These are phyloP conservation scores for Trichoderma breve DNA, from an alignment of 2,329 filamentous ascomycete species.

Conservation along the genomic window DNA sequence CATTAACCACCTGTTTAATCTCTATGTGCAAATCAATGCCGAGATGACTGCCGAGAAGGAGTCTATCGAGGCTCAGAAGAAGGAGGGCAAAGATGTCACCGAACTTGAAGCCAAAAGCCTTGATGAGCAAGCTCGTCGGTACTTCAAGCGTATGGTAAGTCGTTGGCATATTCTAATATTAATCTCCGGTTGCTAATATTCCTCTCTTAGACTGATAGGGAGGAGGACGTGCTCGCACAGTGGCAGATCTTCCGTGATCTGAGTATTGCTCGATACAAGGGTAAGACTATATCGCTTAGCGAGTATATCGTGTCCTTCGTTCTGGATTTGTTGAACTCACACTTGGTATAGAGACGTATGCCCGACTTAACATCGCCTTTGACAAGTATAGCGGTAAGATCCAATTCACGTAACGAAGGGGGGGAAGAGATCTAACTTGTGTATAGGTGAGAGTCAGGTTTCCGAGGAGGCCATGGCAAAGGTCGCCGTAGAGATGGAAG, in stretches of 20 bases:
- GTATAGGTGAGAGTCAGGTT: conserved; percentile 73
- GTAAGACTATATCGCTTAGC: conserved; percentile 12
- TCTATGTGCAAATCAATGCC: conserved; percentile 75
- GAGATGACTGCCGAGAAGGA: conserved; percentile 67
- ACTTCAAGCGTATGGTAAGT: conserved; percentile 62
- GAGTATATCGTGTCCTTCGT: neutral
- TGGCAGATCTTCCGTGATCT: conserved; percentile 67
- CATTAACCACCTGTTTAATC: conserved; percentile 77
- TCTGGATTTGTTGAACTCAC: neutral
- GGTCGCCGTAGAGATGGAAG: conserved; percentile 59
- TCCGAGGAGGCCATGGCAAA: conserved; percentile 64
- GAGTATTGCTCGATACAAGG: conserved; percentile 64
- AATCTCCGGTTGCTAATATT: neutral
- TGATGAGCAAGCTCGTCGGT: conserved; percentile 72
- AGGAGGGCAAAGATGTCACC: conserved; percentile 50
- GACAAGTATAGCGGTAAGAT: conserved; percentile 55
- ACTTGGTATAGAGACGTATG: conserved; percentile 53
- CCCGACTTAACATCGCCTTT: conserved; percentile 68
- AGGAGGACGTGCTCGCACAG: conserved; percentile 56
- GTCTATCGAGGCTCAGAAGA: conserved; percentile 56
- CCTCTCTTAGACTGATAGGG: conserved; percentile 53
- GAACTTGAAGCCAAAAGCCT: conserved; percentile 54
- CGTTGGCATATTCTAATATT: neutral
- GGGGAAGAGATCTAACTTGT: conserved; percentile 11
- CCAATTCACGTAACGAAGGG: neutral